Conservation (phyloP, 2,329 filamentous ascomycete species). For the Dothideomycetes sp. region DNA sequence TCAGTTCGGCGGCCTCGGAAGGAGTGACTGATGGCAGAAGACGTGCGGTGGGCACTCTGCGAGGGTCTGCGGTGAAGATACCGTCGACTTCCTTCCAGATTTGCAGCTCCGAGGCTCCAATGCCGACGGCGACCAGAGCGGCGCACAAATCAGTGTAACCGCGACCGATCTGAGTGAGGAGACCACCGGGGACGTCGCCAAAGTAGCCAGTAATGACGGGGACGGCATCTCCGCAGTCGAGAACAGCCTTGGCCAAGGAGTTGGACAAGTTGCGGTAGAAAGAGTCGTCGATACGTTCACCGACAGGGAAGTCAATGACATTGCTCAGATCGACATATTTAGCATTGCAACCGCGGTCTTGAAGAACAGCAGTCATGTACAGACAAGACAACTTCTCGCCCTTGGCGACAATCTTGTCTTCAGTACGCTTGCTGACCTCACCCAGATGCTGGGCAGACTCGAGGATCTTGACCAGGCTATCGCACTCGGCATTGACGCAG, state of each 20-base stretch:
- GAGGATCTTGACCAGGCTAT: constrained; percentile 66
- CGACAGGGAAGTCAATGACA: constrained; percentile 54
- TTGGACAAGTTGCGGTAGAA: constrained; percentile 38
- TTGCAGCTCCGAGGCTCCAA: constrained; percentile 81
- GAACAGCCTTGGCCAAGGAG: constrained; percentile 34
- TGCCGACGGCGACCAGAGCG: constrained; percentile 78
- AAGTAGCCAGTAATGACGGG: constrained; percentile 75
- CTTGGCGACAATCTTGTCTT: constrained; percentile 76
- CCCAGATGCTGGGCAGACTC: constrained; percentile 51
- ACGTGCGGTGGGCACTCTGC: constrained; percentile 85
- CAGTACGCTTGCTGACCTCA: constrained; percentile 42
- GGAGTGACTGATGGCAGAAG: constrained; percentile 85
- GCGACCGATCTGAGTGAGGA: constrained; percentile 84
- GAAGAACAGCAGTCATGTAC: constrained; percentile 77
- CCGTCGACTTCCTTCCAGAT: constrained; percentile 99
- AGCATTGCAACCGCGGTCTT: constrained; percentile 71
- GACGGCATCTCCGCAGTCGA: constrained; percentile 35
- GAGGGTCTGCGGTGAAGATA: constrained; percentile 78
- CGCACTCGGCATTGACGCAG: constrained; percentile 70
- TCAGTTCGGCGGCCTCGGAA: constrained; percentile 89
- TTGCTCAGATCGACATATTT: constrained; percentile 88
- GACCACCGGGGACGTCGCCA: constrained; percentile 79
- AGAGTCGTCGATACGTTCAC: constrained; percentile 35
- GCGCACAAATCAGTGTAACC: constrained; percentile 97
- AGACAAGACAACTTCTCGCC: constrained; percentile 93